Conservation (phyloP, 306 rosid genomes). For the Dryas alaskensis region DNA sequence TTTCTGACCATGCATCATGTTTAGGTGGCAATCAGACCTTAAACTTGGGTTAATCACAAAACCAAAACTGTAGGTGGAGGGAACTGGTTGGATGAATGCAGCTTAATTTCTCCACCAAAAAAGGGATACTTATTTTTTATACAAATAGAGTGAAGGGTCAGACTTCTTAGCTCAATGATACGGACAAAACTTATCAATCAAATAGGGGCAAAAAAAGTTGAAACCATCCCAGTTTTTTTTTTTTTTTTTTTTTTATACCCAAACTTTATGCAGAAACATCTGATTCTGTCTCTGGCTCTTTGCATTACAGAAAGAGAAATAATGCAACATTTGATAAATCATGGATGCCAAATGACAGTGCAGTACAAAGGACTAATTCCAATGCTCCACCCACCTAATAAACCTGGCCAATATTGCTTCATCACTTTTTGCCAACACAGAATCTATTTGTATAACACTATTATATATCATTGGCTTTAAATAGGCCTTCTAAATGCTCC, state of each 20-base stretch:
- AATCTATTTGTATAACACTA: conserved; percentile 1
- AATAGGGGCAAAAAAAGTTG: background rate
- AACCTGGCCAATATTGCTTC: background rate
- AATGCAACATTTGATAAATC: background rate
- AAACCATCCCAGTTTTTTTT: background rate
- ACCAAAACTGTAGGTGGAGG: background rate
- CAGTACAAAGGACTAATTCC: conserved; percentile 3
- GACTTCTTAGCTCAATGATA: conserved; percentile 7
- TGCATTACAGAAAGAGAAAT: background rate
- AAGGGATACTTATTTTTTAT: background rate
- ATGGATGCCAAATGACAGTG: conserved; percentile 2
- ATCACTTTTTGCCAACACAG: conserved; percentile 15
- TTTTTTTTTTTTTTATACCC: background rate
- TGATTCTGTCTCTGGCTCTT: conserved; percentile 2
- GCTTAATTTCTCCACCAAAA: conserved; percentile 8
- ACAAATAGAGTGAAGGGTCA: background rate
- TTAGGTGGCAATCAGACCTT: conserved; percentile 10
- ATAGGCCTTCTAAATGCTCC: conserved; percentile 6
- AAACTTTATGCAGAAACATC: background rate
- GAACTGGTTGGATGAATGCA: background rate
- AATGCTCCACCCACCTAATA: background rate
- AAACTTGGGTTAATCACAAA: background rate
- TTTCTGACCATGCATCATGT: background rate
- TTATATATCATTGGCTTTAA: background rate
- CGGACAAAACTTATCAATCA: background rate